Percentiles rank a stretch among this genome's conserved stretches.
Evolutionary conservation across 2,329 filamentous ascomycete genomes (phyloP).

Genomic region (Talaromyces atroroseus): DNA sequence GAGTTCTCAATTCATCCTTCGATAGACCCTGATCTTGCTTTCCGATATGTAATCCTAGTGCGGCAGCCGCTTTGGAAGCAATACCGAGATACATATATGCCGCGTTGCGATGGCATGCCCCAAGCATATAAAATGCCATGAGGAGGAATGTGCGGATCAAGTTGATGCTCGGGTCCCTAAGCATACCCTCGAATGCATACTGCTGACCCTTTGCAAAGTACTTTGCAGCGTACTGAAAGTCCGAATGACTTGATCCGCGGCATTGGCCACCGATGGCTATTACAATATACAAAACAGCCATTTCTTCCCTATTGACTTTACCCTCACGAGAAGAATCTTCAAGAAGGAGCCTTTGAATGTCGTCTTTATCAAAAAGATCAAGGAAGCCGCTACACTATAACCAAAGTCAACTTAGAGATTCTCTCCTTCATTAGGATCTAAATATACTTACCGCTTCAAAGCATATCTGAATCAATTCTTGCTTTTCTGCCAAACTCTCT

Average conservation of each 20-base stretch:
- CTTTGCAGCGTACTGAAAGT: conserved; percentile 27
- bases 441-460: conserved; percentile 21
- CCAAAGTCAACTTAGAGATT: neutral
- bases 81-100: conserved; percentile 61
- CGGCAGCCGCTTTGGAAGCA: conserved; percentile 53
- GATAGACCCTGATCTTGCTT: conserved; percentile 13
- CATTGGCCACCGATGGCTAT: conserved; percentile 52
- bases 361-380: conserved; percentile 29
- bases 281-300: conserved; percentile 34
- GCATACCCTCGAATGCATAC: conserved; percentile 46
- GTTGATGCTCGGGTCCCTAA: conserved; percentile 51
- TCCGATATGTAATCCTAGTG: conserved; percentile 50
- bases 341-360: conserved; percentile 16
- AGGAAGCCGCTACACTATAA: conserved; percentile 39
- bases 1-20: conserved; percentile 2
- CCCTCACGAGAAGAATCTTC: conserved; percentile 11
- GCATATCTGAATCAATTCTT: conserved; percentile 28
- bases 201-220: conserved; percentile 48
- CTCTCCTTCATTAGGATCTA: conserved; percentile 5
- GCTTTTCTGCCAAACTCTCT: conserved; percentile 29
- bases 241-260: conserved; percentile 24
- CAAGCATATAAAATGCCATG: conserved; percentile 57
- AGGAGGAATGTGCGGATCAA: conserved; percentile 50
- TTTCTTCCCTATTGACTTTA: conserved; percentile 22
- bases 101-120: conserved; percentile 54